These are phyloP conservation scores for Entelexis sorbosivorans DNA, from an alignment of 1,139 yeast species.

Conservation along the genomic window DNA sequence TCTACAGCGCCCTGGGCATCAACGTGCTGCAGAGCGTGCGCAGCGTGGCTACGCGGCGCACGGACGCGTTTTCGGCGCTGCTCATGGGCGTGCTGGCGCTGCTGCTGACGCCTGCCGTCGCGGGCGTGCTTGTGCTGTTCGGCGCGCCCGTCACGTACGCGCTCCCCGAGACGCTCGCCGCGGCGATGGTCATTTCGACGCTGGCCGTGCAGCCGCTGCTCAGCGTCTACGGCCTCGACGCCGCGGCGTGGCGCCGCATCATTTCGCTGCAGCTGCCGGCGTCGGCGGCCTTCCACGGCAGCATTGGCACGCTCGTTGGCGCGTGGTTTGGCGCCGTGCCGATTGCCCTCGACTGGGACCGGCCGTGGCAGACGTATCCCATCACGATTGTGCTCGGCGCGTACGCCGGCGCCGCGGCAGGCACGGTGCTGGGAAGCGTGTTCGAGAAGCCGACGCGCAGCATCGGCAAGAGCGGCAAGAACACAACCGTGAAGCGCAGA, in stretches of 20 bases:
- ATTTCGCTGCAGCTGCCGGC: constrained; percentile 29
- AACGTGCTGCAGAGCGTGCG: constrained; percentile 9
- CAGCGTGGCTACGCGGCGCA: constrained; percentile 8
- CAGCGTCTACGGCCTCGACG: constrained; percentile 47
- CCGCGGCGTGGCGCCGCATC: constrained; percentile 38
- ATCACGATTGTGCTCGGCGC: constrained; percentile 75
- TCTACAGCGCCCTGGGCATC: constrained; percentile 1
- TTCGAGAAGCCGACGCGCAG: not conserved
- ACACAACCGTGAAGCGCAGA: not conserved
- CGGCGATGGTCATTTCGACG: constrained; percentile 56
- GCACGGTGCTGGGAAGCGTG: constrained; percentile 28
- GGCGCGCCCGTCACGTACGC: constrained; percentile 69
- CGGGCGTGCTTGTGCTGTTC: constrained; percentile 47
- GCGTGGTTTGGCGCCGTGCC: constrained; percentile 92
- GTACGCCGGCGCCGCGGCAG: constrained; percentile 58
- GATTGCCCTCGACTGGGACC: constrained; percentile 94
- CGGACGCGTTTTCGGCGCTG: constrained; percentile 26
- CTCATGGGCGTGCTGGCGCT: constrained; percentile 32
- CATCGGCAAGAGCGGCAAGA: not conserved
- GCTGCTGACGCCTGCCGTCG: constrained; percentile 39
- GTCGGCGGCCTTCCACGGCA: constrained; percentile 31
- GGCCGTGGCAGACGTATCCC: constrained; percentile 98
- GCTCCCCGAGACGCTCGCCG: constrained; percentile 47
- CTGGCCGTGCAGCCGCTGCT: constrained; percentile 56
- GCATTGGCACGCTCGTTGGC: constrained; percentile 51